Percentiles rank a stretch among this genome's conserved stretches.
Evolutionary conservation across 2,329 filamentous ascomycete species (phyloP).

Genomic region (Aspergillus ochraceoroseus): DNA sequence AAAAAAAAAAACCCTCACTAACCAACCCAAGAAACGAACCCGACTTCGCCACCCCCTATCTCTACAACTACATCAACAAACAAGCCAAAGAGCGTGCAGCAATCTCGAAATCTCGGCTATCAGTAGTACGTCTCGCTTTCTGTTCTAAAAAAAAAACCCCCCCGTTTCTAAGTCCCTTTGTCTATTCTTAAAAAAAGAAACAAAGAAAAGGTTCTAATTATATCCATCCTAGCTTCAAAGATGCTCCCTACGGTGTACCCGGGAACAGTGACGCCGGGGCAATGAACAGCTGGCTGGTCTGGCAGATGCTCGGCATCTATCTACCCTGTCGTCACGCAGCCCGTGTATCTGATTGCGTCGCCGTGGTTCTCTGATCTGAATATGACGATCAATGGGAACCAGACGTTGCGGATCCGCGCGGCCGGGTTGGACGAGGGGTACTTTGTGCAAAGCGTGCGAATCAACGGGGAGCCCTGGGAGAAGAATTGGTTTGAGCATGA

Average conservation of each 20-base stretch:
- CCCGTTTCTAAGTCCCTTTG: too few species aligned
- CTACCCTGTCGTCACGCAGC: constrained; percentile 48
- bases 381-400: constrained; percentile 30
- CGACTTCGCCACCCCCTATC: constrained; percentile 61
- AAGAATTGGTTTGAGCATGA: constrained; percentile 55
- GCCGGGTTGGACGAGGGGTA: constrained; percentile 43
- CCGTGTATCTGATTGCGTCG: constrained; percentile 45
- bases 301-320: constrained; percentile 49
- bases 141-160: background rate
- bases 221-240: constrained; percentile 45
- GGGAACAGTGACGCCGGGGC: constrained; percentile 64
- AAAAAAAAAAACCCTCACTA: background rate
- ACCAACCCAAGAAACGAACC: constrained; percentile 56
- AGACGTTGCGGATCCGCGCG: constrained; percentile 47
- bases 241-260: constrained; percentile 54
- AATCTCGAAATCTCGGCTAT: constrained; percentile 55
- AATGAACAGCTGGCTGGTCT: constrained; percentile 50
- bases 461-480: constrained; percentile 51
- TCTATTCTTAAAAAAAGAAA: too few species aligned
- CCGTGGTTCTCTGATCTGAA: constrained; percentile 44
- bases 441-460: constrained; percentile 51
- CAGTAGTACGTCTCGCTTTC: constrained; percentile 38
- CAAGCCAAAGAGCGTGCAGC: constrained; percentile 60
- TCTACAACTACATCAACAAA: constrained; percentile 64
- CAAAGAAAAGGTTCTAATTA: background rate